phyloP scores from a whole-genome alignment of 306 rosid species.

The Quercus alba region DNA sequence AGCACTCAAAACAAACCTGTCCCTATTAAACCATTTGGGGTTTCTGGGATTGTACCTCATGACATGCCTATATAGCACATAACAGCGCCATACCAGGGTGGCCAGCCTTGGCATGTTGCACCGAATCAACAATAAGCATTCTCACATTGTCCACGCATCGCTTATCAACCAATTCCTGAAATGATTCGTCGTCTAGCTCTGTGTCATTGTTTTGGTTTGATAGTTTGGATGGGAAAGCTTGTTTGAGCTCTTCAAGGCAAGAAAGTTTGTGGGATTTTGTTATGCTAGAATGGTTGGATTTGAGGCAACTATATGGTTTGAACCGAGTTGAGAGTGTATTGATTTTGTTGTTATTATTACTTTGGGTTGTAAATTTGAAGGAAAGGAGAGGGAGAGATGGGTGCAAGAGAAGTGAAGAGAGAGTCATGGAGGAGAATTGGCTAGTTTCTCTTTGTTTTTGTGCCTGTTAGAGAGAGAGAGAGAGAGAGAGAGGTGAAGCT shows the following conservation, averaged over 20 bases:
- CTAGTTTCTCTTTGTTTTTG: not conserved
- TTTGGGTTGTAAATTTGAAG: not conserved
- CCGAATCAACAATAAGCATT: not conserved
- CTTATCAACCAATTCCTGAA: not conserved
- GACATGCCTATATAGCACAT: not conserved
- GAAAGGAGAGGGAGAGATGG: not conserved
- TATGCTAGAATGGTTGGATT: not conserved
- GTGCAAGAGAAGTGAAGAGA: not conserved
- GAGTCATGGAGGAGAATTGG: not conserved
- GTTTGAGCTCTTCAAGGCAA: not conserved
- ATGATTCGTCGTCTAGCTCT: not conserved
- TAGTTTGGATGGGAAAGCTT: not conserved
- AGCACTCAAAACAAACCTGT: slow-evolving; percentile 9
- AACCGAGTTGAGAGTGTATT: not conserved
- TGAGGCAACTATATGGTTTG: not conserved
- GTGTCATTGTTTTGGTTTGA: not conserved
- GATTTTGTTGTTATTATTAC: not conserved
- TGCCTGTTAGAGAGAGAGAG: not conserved
- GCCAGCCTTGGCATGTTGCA: not conserved
- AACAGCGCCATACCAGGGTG: not conserved
- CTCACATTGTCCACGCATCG: not conserved
- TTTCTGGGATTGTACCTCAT: slow-evolving; percentile 1
- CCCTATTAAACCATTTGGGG: not conserved
- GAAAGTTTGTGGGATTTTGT: not conserved
- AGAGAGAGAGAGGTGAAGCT: not conserved